phyloP scores from a whole-genome alignment of 1,284 basidiomycete species.

The Naganishia liquefaciens region DNA sequence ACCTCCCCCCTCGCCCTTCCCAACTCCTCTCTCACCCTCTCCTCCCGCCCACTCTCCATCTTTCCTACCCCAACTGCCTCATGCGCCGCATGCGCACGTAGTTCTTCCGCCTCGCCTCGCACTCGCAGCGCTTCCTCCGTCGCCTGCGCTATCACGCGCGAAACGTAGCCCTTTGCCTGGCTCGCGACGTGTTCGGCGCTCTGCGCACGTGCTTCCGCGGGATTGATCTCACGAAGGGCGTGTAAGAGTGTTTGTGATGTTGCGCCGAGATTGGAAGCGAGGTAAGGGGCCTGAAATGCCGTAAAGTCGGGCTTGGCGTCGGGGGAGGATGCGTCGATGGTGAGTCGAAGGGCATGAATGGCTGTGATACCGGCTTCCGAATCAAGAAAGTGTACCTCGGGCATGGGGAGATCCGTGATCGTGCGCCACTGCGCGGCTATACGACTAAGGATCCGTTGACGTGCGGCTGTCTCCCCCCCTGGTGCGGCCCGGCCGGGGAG shows the following conservation, averaged over 20 bases:
- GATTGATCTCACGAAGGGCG: conserved; percentile 4
- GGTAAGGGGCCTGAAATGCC: conserved; percentile 45
- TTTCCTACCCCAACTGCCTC: conserved; percentile 41
- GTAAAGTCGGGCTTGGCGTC: conserved; percentile 35
- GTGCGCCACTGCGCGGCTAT: neutral
- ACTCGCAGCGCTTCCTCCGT: conserved; percentile 7
- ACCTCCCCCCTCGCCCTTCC: conserved; percentile 59
- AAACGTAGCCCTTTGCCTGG: conserved; percentile 39
- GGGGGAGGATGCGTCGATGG: conserved; percentile 27
- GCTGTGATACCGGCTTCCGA: conserved; percentile 43
- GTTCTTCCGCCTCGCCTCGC: conserved; percentile 2
- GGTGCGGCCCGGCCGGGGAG: conserved; percentile 1
- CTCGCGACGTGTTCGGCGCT: conserved; percentile 27
- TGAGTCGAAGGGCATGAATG: conserved; percentile 39
- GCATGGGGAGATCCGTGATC: neutral
- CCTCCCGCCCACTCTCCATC: conserved; percentile 56
- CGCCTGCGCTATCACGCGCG: conserved; percentile 36
- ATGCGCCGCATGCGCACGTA: conserved; percentile 34
- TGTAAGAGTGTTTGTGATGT: conserved; percentile 4
- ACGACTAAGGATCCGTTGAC: conserved; percentile 32
- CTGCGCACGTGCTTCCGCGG: neutral
- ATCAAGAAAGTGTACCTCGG: conserved; percentile 39
- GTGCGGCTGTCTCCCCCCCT: conserved; percentile 13
- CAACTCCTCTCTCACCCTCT: conserved; percentile 56
- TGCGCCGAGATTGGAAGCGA: conserved; percentile 42